Conservation (phyloP, 1,139 yeast species). For the Geotrichum histeridarum region DNA sequence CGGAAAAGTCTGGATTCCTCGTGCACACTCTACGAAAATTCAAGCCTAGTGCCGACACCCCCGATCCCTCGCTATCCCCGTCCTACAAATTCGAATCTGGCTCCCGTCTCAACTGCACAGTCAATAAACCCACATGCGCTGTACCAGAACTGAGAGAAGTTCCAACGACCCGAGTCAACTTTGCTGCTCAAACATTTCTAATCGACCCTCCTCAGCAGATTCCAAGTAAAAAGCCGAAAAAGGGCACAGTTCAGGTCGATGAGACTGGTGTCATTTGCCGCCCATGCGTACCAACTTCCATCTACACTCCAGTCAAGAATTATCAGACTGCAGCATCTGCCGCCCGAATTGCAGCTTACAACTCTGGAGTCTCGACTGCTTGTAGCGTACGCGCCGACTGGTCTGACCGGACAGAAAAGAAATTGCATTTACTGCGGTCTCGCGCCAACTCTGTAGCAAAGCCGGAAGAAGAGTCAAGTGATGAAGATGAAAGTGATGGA, state of each 20-base stretch:
- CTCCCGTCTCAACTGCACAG: constrained; percentile 34
- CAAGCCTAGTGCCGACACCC: background rate
- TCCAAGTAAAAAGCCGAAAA: constrained; percentile 77
- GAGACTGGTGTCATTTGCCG: constrained; percentile 33
- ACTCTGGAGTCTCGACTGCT: constrained; percentile 35
- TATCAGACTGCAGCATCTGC: constrained; percentile 30
- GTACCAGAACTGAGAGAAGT: constrained; percentile 11
- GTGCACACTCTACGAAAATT: constrained; percentile 2
- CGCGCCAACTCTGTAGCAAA: background rate
- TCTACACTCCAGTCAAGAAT: constrained; percentile 12
- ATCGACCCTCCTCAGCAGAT: constrained; percentile 93
- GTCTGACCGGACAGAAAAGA: constrained; percentile 12
- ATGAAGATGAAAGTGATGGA: constrained; percentile 22
- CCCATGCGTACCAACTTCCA: constrained; percentile 27
- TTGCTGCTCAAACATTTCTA: constrained; percentile 62
- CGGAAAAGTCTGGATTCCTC: constrained; percentile 4
- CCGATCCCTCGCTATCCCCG: background rate
- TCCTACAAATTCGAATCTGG: background rate
- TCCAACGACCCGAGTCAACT: constrained; percentile 48
- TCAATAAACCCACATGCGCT: constrained; percentile 32
- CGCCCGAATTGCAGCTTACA: constrained; percentile 34
- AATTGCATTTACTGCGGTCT: background rate
- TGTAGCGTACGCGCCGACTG: constrained; percentile 24
- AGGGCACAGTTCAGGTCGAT: constrained; percentile 66
- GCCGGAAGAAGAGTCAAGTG: background rate